A percentile compares a stretch with the other conserved stretches of the same genome.
These are phyloP conservation scores for Linum trigynum DNA, from an alignment of 345 rosid genomes.

Conservation along the genomic window DNA sequence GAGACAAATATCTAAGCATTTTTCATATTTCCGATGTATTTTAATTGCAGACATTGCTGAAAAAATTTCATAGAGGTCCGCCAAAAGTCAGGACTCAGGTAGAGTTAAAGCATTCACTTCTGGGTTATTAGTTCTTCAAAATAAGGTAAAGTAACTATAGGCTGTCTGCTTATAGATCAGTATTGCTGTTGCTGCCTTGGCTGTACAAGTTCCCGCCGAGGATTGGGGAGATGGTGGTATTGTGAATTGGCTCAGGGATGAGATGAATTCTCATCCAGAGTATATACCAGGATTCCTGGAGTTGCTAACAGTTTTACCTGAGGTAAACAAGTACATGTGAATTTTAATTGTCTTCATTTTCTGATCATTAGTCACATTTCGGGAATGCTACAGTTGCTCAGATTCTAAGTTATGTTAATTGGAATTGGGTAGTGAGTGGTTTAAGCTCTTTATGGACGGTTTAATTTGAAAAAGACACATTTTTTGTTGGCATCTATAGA, in stretches of 20 bases:
- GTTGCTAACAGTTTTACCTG: slow-evolving; percentile 89
- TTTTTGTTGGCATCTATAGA: too few relatives aligned
- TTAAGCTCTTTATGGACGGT: too few relatives aligned
- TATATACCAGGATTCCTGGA: slow-evolving; percentile 94
- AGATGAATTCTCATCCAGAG: slow-evolving; percentile 91
- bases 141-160: slow-evolving; percentile 10
- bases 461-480: too few relatives aligned
- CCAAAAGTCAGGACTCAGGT: slow-evolving; percentile 99
- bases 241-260: slow-evolving; percentile 81
- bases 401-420: too few relatives aligned
- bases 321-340: slow-evolving; percentile 39
- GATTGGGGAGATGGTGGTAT: slow-evolving; percentile 98
- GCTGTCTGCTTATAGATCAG: slow-evolving; percentile 64
- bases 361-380: too few relatives aligned
- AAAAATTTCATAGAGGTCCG: slow-evolving; percentile 93
- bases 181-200: slow-evolving; percentile 98
- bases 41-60: slow-evolving; percentile 64
- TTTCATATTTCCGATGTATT: slow-evolving; percentile 9
- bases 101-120: slow-evolving; percentile 4
- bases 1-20: neutral
- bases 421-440: too few relatives aligned
- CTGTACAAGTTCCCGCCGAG: slow-evolving; percentile 91
- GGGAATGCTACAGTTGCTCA: neutral
- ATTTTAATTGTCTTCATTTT: too few relatives aligned
- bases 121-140: slow-evolving; percentile 3